Conservation (phyloP, 345 rosid genomes). For the Moricandia moricandioides region DNA sequence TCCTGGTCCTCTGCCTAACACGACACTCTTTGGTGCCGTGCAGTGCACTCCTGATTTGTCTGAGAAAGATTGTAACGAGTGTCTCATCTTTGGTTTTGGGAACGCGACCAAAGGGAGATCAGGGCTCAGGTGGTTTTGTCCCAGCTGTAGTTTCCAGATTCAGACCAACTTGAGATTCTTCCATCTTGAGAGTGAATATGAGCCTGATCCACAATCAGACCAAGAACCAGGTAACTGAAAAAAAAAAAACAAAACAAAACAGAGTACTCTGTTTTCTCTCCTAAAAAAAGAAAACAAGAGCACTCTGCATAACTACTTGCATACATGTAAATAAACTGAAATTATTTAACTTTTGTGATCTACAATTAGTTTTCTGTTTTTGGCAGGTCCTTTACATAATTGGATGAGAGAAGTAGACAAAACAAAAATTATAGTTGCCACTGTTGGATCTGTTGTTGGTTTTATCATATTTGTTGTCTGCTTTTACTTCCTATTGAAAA, state of each 20-base stretch:
- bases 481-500: conserved; percentile 14
- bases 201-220: not conserved
- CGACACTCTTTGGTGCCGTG: conserved; percentile 1
- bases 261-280: not conserved
- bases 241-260: not conserved
- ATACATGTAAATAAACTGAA: not conserved
- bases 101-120: not conserved
- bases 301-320: not conserved
- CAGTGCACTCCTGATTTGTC: conserved; percentile 1
- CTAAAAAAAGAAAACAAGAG: not conserved
- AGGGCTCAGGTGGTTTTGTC: conserved; percentile 5
- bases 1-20: not conserved
- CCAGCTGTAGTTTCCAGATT: conserved; percentile 8
- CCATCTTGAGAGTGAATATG: not conserved
- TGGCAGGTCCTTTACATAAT: not conserved
- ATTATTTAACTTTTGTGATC: not conserved
- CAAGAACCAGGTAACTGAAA: not conserved
- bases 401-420: not conserved
- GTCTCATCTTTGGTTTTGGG: not conserved
- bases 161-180: not conserved
- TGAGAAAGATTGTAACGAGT: not conserved
- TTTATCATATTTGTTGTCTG: not conserved
- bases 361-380: not conserved
- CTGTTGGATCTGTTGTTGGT: conserved; percentile 5
- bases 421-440: not conserved